These are phyloP conservation scores for Prunus persica DNA, from an alignment of 306 rosid genomes.

Conservation along the genomic window Prunus_persica_NCBIv2 NC_034009.1:43816001-43816500, in stretches of 20 bases:
- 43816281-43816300: constrained; percentile 36
- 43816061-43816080: background rate
- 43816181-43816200: constrained; percentile 31
- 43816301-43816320: constrained; percentile 35
- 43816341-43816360: constrained; percentile 31
- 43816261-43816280: constrained; percentile 42
- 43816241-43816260: constrained; percentile 37
- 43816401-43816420: background rate
- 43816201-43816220: constrained; percentile 33
- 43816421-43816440: background rate
- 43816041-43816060: background rate
- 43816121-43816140: background rate
- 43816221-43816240: constrained; percentile 22
- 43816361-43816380: constrained; percentile 4
- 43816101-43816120: background rate
- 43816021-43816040: constrained; percentile 6
- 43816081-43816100: background rate
- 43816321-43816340: constrained; percentile 26
- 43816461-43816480: constrained; percentile 39
- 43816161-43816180: constrained; percentile 2
- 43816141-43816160: background rate
- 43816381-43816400: background rate
- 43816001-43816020: background rate
- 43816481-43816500: constrained; percentile 41
- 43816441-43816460: constrained; percentile 25